phyloP scores from a whole-genome alignment of 768 basidiomycete species.

The Tricholoma saponaceum region DNA sequence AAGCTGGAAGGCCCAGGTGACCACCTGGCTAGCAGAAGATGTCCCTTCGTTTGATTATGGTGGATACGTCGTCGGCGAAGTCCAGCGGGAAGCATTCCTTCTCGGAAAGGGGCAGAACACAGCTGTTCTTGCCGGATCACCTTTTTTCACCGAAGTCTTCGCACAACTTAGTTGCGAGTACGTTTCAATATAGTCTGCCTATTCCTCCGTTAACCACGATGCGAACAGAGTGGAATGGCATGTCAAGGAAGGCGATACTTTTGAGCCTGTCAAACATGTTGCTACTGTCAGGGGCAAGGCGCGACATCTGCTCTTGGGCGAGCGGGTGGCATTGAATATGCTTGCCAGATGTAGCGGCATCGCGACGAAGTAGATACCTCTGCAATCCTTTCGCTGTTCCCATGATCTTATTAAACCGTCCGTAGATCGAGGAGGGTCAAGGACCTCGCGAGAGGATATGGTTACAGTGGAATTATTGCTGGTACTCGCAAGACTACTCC shows the following conservation, averaged over 20 bases:
- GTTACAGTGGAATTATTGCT: conserved; percentile 85
- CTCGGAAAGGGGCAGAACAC: conserved; percentile 82
- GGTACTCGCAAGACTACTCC: conserved; percentile 98
- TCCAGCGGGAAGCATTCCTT: conserved; percentile 77
- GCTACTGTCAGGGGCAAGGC: conserved; percentile 92
- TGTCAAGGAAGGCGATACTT: conserved; percentile 74
- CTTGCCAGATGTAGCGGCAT: conserved; percentile 96
- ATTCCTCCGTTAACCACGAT: neutral
- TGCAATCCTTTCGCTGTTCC: neutral
- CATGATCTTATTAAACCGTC: conserved; percentile 6
- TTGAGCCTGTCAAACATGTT: conserved; percentile 78
- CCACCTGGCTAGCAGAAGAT: conserved; percentile 87
- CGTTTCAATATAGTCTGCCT: conserved; percentile 27
- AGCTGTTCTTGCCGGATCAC: conserved; percentile 87
- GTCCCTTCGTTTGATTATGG: conserved; percentile 96
- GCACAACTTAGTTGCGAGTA: conserved; percentile 85
- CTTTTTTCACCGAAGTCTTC: conserved; percentile 95
- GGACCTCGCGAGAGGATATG: conserved; percentile 70
- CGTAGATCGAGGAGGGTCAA: conserved; percentile 77
- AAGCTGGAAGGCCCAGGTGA: conserved; percentile 83
- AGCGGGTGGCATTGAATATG: conserved; percentile 89
- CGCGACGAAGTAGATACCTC: conserved; percentile 73
- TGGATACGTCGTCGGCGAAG: conserved; percentile 94
- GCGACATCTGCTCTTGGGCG: conserved; percentile 83
- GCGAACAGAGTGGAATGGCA: conserved; percentile 87